Base-by-base conservation (phyloP, 306 rosid genomes). In the Ceratonia siliqua region DNA sequence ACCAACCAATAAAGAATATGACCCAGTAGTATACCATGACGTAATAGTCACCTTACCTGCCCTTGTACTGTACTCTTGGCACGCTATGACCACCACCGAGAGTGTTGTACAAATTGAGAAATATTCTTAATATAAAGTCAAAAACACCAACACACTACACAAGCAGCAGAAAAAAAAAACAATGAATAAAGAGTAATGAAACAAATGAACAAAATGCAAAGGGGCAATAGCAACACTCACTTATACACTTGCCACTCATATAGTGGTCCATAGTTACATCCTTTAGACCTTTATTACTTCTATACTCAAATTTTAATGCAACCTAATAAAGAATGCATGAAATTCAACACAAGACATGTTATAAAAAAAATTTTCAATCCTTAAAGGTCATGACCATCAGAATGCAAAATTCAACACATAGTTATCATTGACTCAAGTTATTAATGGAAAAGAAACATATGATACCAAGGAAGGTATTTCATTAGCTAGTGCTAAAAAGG, bases 201-300 rank as follows among this genome's bases (percentile, higher is more conserved):
- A 52, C 13, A 35, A 15, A 61, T 42, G 49, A 56, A 52, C 50
- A 25, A 70, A 46, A 7, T 12, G 56, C 42, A 62, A 33, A 6
- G 46, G 15, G 38, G 49, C 11, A 62, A 62, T 10, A 62, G 9
- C 3, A 36, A 36, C 9, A 81, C 97, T 15, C 81, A 95, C 99
- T 85, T 95, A 93, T 95, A 95, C 43, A 95, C 99, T 92, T 92
- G 98, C 99, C 99, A 95, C 89, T 95, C 99, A 4, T 95, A 85
- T 10, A 98, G 99, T 75, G 99, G 99, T 52, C 99, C 98, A 78
- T 92, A 92, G 80, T 79, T 95, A 82, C 99, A 95, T 57, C 99
- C 99, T 85, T 92, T 95, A 84, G 92, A 53, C 99, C 99, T 85
- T 92, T 95, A 84, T 98, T 95, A 78, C 91, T 95, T 82, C 97